Percentiles rank a stretch among this genome's conserved stretches.
These are phyloP conservation scores for Protostelium mycophagum DNA, from an alignment of 78 protist species.

Conservation along the genomic window DNA sequence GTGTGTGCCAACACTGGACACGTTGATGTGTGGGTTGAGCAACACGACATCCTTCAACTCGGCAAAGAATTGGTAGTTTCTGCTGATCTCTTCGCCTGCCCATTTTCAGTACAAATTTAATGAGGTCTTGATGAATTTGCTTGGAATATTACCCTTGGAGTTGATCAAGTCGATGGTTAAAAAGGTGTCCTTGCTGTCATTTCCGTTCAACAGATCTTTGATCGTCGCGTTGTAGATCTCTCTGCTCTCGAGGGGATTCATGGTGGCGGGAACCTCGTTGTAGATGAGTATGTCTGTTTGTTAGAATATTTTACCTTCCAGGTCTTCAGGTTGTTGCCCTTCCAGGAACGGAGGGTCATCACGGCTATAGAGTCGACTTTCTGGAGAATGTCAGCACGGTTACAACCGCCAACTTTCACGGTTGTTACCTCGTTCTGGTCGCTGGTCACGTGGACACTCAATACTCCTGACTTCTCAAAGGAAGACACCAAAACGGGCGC, in stretches of 20 bases:
- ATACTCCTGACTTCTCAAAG: neutral
- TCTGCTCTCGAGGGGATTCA: neutral
- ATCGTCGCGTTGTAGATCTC: neutral
- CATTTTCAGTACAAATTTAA: no score
- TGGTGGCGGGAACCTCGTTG: neutral
- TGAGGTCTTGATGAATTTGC: neutral
- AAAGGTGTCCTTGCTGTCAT: neutral
- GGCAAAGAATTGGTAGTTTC: neutral
- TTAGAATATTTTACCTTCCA: neutral
- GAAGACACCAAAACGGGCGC: conserved; percentile 31
- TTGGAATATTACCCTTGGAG: neutral
- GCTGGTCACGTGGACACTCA: neutral
- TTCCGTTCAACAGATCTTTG: neutral
- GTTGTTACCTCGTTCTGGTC: neutral
- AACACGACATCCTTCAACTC: neutral
- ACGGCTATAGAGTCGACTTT: neutral
- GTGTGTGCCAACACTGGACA: neutral
- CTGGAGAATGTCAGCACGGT: neutral
- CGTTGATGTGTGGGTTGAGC: neutral
- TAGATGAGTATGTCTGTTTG: neutral
- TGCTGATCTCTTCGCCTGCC: neutral
- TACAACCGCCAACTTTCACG: neutral
- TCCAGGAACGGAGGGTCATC: no score
- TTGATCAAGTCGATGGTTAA: neutral
- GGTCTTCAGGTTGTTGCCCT: no score